These are phyloP conservation scores for Pelargonium citronellum DNA, from an alignment of 441 rosid genomes.

Conservation along the genomic window DNA sequence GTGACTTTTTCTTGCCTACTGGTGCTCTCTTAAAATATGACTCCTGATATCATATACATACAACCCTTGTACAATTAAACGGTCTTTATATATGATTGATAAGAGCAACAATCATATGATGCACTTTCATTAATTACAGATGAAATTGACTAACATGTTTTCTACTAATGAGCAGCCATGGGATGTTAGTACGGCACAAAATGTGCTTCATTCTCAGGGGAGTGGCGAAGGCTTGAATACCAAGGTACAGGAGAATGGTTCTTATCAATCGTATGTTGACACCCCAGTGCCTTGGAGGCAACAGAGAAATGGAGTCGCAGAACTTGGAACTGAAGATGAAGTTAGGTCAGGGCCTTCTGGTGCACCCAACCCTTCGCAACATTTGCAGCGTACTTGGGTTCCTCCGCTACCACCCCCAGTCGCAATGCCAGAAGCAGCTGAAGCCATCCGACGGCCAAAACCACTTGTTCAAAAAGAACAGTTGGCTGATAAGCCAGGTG, in stretches of 20 bases:
- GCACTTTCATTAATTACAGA: background rate
- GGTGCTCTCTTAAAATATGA: background rate
- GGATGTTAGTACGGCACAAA: slow-evolving; percentile 53
- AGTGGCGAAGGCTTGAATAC: slow-evolving; percentile 33
- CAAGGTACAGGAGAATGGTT: slow-evolving; percentile 38
- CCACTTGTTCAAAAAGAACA: slow-evolving; percentile 49
- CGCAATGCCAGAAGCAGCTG: slow-evolving; percentile 69
- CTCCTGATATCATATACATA: too few relatives aligned
- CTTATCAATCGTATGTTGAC: slow-evolving; percentile 37
- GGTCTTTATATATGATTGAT: slow-evolving; percentile 1
- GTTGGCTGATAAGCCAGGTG: slow-evolving; percentile 32
- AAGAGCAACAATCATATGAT: background rate
- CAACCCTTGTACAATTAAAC: too few relatives aligned
- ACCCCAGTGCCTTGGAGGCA: slow-evolving; percentile 63
- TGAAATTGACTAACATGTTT: slow-evolving; percentile 14
- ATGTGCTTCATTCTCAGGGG: slow-evolving; percentile 30
- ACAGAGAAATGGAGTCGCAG: slow-evolving; percentile 56
- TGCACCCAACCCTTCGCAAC: slow-evolving; percentile 37
- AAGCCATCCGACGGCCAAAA: slow-evolving; percentile 77
- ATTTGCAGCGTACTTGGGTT: slow-evolving; percentile 63
- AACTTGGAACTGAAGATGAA: slow-evolving; percentile 51
- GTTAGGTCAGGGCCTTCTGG: slow-evolving; percentile 30
- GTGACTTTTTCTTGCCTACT: background rate
- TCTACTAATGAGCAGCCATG: slow-evolving; percentile 54
- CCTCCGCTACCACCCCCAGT: slow-evolving; percentile 95